Percentiles rank a stretch among this genome's conserved stretches.
These are phyloP conservation scores for Raphanus raphanistrum DNA, from an alignment of 345 rosid genomes.

Conservation along the genomic window DNA sequence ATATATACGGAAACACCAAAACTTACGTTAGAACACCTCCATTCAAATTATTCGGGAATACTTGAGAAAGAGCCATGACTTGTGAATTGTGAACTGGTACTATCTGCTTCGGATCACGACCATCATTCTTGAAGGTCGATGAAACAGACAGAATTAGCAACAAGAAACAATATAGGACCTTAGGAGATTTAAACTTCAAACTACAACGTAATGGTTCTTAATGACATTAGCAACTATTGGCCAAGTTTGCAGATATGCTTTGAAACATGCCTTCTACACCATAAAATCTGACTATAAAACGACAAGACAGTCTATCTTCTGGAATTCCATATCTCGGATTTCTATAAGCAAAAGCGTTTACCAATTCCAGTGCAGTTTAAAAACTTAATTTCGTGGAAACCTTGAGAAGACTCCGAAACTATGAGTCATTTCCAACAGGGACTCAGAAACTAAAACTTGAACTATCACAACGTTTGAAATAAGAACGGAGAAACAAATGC, in stretches of 20 bases:
- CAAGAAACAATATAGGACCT: conserved; percentile 24
- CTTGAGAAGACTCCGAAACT: conserved; percentile 4
- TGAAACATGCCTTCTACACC: conserved; percentile 5
- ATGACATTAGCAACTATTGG: background rate
- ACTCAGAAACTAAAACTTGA: conserved; percentile 5
- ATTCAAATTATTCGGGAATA: conserved; percentile 75
- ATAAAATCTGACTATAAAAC: conserved; percentile 1
- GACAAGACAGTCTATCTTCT: conserved; percentile 20
- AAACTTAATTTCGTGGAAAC: conserved; percentile 5
- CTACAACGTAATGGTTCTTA: conserved; percentile 3
- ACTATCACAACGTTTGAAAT: conserved; percentile 9
- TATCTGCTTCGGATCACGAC: conserved; percentile 71
- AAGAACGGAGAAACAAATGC: conserved; percentile 1
- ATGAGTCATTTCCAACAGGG: conserved; percentile 5
- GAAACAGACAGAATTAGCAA: conserved; percentile 33
- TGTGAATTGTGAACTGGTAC: conserved; percentile 78
- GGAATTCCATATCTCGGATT: background rate
- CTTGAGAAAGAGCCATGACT: conserved; percentile 77
- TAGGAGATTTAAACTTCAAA: conserved; percentile 15
- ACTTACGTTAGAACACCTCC: conserved; percentile 80
- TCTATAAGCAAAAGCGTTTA: conserved; percentile 6
- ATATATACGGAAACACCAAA: conserved; percentile 12
- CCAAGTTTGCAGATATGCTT: conserved; percentile 20
- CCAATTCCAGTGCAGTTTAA: conserved; percentile 12
- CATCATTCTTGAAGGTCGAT: conserved; percentile 62